A percentile compares a stretch with the other conserved stretches of the same genome.
These are phyloP conservation scores for Graphilbum fragrans DNA, from an alignment of 2,329 filamentous ascomycete genomes.

Conservation along the genomic window DNA sequence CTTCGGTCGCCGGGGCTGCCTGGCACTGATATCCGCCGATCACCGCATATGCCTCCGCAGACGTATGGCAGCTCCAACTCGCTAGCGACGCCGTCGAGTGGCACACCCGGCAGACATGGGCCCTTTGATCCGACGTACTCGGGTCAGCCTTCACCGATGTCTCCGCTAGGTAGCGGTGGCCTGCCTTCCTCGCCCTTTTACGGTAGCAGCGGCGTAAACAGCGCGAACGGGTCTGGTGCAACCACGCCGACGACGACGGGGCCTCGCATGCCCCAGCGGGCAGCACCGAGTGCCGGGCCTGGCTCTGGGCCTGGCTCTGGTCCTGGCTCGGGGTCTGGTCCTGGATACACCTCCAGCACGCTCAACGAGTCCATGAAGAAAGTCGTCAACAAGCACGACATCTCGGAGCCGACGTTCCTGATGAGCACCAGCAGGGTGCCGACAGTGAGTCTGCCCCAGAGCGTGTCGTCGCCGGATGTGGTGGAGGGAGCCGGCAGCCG, in stretches of 20 bases:
- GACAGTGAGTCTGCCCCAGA: constrained; percentile 25
- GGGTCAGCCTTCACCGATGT: constrained; percentile 32
- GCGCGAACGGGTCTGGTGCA: constrained; percentile 15
- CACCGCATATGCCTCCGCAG: constrained; percentile 34
- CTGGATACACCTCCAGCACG: constrained; percentile 15
- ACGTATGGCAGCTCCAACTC: not conserved
- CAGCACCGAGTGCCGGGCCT: constrained; percentile 12
- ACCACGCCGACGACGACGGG: constrained; percentile 20
- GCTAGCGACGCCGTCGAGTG: not conserved
- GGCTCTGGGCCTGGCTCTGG: constrained; percentile 8
- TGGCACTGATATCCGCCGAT: constrained; percentile 33
- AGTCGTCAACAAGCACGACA: constrained; percentile 31
- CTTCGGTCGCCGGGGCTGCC: constrained; percentile 34
- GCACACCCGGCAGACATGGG: too few relatives aligned
- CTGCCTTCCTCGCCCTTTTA: constrained; percentile 20
- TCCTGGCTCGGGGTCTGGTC: constrained; percentile 14
- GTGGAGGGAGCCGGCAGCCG: constrained; percentile 16
- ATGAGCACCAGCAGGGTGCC: constrained; percentile 32
- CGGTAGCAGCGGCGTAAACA: not conserved
- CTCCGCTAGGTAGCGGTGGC: constrained; percentile 20
- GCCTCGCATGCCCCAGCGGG: constrained; percentile 7
- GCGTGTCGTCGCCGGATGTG: constrained; percentile 10
- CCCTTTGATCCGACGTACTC: constrained; percentile 19
- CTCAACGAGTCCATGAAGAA: constrained; percentile 28
- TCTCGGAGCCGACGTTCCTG: constrained; percentile 37